These are phyloP conservation scores for Fusarium bulbicola DNA, from an alignment of 2,329 filamentous ascomycete genomes.

Conservation along the genomic window DNA sequence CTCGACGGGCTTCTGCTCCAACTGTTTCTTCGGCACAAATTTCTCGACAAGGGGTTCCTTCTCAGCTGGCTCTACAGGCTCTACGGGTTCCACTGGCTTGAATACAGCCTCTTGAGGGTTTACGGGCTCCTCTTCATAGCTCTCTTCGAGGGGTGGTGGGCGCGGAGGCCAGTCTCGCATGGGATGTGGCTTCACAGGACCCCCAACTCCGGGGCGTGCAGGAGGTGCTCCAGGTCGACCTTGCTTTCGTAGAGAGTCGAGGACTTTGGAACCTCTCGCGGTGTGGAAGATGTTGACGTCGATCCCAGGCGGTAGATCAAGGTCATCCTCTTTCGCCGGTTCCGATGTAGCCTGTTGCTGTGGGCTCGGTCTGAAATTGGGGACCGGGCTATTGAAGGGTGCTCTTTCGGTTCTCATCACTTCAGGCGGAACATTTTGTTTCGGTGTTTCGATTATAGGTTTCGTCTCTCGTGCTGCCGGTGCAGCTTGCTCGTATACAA, in stretches of 20 bases:
- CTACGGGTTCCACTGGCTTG: not conserved
- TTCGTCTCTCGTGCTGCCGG: slow-evolving; percentile 12
- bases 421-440: slow-evolving; percentile 10
- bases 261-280: slow-evolving; percentile 54
- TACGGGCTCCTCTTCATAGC: not conserved
- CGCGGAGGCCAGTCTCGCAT: slow-evolving; percentile 48
- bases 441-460: slow-evolving; percentile 9
- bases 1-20: not conserved
- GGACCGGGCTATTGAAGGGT: slow-evolving; percentile 10
- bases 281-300: slow-evolving; percentile 62
- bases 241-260: slow-evolving; percentile 50
- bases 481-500: slow-evolving; percentile 19
- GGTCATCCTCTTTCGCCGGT: slow-evolving; percentile 34
- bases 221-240: slow-evolving; percentile 11
- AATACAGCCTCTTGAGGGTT: slow-evolving; percentile 8
- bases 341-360: slow-evolving; percentile 2
- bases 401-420: not conserved
- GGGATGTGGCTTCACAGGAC: slow-evolving; percentile 49
- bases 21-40: not conserved
- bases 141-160: slow-evolving; percentile 29
- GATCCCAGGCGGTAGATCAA: slow-evolving; percentile 52
- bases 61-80: not conserved
- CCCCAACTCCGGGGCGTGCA: slow-evolving; percentile 16
- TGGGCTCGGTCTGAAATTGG: slow-evolving; percentile 16
- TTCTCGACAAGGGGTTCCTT: not conserved